Evolutionary conservation across 2,329 filamentous ascomycete species (phyloP).

Genomic region (Gnomoniopsis sp.): DNA sequence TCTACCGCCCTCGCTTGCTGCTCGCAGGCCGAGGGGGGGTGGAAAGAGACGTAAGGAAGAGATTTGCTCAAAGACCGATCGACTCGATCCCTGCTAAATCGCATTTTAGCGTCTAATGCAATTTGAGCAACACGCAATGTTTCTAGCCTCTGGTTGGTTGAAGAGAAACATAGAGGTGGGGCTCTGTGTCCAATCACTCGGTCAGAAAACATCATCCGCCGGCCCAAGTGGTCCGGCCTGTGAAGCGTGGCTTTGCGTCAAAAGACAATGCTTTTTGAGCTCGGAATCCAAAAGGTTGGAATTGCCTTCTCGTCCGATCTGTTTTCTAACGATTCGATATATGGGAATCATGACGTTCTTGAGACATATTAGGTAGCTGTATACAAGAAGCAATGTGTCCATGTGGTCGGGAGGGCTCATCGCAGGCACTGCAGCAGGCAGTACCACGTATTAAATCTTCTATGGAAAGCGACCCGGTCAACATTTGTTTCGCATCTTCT

Average conservation of each 20-base stretch:
- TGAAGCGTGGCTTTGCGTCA: background rate
- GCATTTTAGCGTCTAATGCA: constrained; percentile 12
- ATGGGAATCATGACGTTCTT: no score
- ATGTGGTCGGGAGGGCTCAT: no score
- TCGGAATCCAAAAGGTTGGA: no score
- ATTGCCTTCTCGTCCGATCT: no score
- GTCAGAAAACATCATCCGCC: background rate
- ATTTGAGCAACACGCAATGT: constrained; percentile 6
- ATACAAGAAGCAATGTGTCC: no score
- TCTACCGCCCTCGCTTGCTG: background rate
- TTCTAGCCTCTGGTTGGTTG: constrained; percentile 9
- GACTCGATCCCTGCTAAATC: constrained; percentile 14
- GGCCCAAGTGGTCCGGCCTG: background rate
- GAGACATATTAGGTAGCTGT: no score
- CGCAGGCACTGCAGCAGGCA: no score
- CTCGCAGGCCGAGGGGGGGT: background rate
- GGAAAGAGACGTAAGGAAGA: background rate
- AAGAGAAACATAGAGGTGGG: background rate
- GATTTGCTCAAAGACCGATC: background rate
- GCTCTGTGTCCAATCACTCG: constrained; percentile 8
- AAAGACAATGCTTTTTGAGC: no score
- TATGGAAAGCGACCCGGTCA: no score
- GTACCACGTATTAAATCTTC: no score
- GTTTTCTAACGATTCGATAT: no score
- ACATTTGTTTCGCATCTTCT: no score